Conservation (phyloP, 352 stramenopile species). For the Pythium aquatile region DNA sequence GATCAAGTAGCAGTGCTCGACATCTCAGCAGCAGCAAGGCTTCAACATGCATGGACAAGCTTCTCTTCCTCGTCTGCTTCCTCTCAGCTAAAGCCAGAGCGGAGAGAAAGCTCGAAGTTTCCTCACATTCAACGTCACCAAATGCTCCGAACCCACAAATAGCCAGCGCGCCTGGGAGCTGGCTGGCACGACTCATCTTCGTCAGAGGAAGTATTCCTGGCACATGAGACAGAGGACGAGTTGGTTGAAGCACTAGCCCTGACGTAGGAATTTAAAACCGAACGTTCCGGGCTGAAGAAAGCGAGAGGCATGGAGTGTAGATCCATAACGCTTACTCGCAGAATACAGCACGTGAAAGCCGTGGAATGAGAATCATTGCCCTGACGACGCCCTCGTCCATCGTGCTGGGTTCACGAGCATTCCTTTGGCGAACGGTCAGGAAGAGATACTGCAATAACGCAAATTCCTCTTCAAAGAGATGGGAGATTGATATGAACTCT, state of each 20-base stretch:
- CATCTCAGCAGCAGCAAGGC: too few relatives aligned
- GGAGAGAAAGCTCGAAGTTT: not conserved
- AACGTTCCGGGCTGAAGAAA: not conserved
- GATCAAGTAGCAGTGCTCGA: not conserved
- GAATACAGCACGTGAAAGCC: not conserved
- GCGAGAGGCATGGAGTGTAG: not conserved
- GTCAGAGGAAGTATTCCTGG: not conserved
- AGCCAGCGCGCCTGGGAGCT: not conserved
- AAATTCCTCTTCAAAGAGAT: slow-evolving; percentile 16
- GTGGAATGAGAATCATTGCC: not conserved
- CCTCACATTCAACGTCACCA: not conserved
- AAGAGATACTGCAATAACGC: not conserved
- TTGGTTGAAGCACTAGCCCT: slow-evolving; percentile 13
- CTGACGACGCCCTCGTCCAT: not conserved
- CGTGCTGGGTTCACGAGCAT: not conserved
- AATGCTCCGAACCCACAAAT: not conserved
- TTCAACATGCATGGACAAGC: not conserved
- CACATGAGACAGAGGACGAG: not conserved
- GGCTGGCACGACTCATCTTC: not conserved
- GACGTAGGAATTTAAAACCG: not conserved
- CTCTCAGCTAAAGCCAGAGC: not conserved
- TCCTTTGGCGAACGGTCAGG: not conserved
- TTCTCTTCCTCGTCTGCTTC: slow-evolving; percentile 5
- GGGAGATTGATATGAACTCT: not conserved
- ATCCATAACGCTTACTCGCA: not conserved